Percentiles rank a stretch among this genome's conserved stretches.
Conservation (phyloP, 352 stramenopile genomes). For the Blastocystis sp. region DNA sequence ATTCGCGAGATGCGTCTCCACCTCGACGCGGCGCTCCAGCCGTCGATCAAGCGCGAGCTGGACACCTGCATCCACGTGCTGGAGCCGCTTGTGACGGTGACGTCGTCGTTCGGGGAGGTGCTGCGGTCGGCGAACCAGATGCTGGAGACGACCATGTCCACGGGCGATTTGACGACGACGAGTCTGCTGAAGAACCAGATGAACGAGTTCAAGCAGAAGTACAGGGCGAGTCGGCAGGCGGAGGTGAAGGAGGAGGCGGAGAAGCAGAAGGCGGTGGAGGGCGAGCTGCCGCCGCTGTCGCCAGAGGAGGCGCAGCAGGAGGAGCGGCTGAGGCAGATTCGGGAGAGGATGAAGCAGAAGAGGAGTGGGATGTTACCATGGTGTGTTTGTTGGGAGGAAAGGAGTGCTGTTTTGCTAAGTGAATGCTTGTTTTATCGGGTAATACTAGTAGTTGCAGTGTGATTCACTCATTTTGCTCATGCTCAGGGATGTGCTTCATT, state of each 20-base stretch:
- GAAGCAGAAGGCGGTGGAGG: background rate
- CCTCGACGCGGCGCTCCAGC: background rate
- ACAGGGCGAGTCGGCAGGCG: background rate
- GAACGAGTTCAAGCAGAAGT: conserved; percentile 11
- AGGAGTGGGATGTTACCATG: background rate
- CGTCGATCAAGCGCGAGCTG: background rate
- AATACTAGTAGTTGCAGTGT: too few relatives aligned
- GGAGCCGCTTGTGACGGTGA: conserved; percentile 1
- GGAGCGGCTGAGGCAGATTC: conserved; percentile 29
- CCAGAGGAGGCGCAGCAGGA: conserved; percentile 2
- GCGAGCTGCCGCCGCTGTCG: background rate
- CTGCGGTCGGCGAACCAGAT: conserved; percentile 57
- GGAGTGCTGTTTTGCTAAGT: too few relatives aligned
- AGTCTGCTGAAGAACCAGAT: conserved; percentile 4
- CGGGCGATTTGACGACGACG: background rate
- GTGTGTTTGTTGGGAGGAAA: background rate
- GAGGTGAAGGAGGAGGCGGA: background rate
- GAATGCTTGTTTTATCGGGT: too few relatives aligned
- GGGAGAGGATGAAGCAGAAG: conserved; percentile 9
- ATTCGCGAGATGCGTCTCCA: background rate
- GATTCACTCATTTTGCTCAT: too few relatives aligned
- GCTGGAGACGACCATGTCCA: background rate
- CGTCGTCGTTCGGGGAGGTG: conserved; percentile 38
- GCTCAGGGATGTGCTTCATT: too few relatives aligned
- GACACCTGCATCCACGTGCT: conserved; percentile 29